Conservation (phyloP, 345 rosid genomes). For the Durio zibethinus region DNA sequence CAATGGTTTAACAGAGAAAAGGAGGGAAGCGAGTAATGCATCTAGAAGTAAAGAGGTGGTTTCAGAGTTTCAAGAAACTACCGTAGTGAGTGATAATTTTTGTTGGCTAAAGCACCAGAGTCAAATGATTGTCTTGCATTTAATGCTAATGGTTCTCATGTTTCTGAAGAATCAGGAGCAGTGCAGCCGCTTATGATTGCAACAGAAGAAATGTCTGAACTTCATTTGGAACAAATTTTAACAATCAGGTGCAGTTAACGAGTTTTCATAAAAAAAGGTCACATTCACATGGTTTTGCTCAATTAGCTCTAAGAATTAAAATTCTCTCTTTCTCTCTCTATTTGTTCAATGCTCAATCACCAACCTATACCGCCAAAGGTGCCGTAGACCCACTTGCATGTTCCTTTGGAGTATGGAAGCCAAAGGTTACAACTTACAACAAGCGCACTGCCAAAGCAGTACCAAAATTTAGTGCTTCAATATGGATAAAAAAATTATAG, state of each 20-base stretch:
- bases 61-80: slow-evolving; percentile 29
- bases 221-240: slow-evolving; percentile 24
- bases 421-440: not conserved
- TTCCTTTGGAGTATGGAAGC: not conserved
- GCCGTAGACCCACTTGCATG: not conserved
- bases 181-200: slow-evolving; percentile 34
- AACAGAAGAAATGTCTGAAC: slow-evolving; percentile 30
- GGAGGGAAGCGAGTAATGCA: slow-evolving; percentile 9
- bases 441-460: not conserved
- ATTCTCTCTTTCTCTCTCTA: not conserved
- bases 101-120: slow-evolving; percentile 18
- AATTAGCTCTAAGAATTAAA: not conserved
- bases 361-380: not conserved
- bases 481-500: too few species aligned
- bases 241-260: too few species aligned
- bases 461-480: not conserved
- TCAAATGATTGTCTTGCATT: slow-evolving; percentile 24
- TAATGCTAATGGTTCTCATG: slow-evolving; percentile 6
- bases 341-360: too few species aligned
- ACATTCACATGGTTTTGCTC: slow-evolving; percentile 24
- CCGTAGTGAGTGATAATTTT: slow-evolving; percentile 17
- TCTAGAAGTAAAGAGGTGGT: slow-evolving; percentile 24
- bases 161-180: slow-evolving; percentile 32
- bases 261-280: too few species aligned
- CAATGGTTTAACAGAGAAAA: slow-evolving; percentile 22